A percentile compares a stretch with the other conserved stretches of the same genome.
Conservation (phyloP, 352 stramenopile genomes). For the Phytophthora tentaculata region DNA sequence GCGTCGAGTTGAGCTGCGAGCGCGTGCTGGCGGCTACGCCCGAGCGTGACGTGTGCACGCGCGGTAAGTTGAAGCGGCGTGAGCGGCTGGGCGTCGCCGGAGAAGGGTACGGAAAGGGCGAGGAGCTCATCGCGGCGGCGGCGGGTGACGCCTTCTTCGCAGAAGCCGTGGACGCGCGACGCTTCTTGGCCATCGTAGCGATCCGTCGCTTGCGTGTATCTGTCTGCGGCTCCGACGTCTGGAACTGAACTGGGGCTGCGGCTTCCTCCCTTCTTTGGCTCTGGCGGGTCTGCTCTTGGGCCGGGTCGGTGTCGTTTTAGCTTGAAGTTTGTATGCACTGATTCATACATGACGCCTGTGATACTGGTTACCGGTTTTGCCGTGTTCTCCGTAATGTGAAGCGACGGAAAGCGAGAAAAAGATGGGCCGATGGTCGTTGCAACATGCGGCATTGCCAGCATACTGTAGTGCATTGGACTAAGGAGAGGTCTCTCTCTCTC, state of each 20-base stretch:
- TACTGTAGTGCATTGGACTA: not conserved
- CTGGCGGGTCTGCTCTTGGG: slow-evolving; percentile 28
- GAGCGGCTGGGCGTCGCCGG: slow-evolving; percentile 21
- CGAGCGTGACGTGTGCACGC: slow-evolving; percentile 31
- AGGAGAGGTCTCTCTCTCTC: no score
- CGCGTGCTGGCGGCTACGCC: slow-evolving; percentile 41
- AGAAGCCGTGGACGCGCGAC: slow-evolving; percentile 27
- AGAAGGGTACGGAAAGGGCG: slow-evolving; percentile 36
- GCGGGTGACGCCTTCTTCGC: slow-evolving; percentile 28
- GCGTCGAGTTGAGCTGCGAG: slow-evolving; percentile 28
- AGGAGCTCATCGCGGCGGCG: slow-evolving; percentile 32
- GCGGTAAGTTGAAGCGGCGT: slow-evolving; percentile 24
- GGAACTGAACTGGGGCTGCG: slow-evolving; percentile 28
- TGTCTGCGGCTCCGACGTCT: slow-evolving; percentile 13
- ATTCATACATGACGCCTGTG: slow-evolving; percentile 4
- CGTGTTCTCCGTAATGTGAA: slow-evolving; percentile 11
- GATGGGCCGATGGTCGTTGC: slow-evolving; percentile 10
- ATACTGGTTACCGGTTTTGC: slow-evolving; percentile 28
- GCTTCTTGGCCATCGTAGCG: slow-evolving; percentile 45
- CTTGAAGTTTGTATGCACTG: slow-evolving; percentile 40
- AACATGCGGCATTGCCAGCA: not conserved
- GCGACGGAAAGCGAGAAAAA: slow-evolving; percentile 17
- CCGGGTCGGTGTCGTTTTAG: slow-evolving; percentile 7
- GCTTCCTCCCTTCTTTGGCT: slow-evolving; percentile 21
- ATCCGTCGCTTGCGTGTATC: slow-evolving; percentile 6